Evolutionary conservation across 2,329 filamentous ascomycete genomes (phyloP).

Genomic region (Cordyceps javanica): DNA sequence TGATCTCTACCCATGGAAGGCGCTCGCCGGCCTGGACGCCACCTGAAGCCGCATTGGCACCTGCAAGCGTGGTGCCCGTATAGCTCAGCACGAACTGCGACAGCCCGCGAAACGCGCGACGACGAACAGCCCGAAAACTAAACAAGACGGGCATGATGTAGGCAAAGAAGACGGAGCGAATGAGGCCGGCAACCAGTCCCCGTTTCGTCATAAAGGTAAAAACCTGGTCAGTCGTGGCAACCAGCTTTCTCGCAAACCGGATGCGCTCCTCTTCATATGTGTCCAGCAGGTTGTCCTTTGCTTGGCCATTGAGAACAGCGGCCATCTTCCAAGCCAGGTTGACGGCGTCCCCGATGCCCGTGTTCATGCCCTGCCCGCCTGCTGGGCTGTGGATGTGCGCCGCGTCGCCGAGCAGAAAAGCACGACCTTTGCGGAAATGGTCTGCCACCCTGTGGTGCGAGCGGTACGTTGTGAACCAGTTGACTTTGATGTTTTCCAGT

Average conservation of each 20-base stretch:
- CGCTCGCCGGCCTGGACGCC: background rate
- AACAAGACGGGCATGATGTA: background rate
- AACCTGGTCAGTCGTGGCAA: background rate
- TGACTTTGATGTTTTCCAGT: background rate
- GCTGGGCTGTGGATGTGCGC: slow-evolving; percentile 30
- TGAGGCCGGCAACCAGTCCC: background rate
- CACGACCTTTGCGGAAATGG: slow-evolving; percentile 23
- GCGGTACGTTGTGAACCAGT: slow-evolving; percentile 11
- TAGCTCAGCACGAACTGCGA: slow-evolving; percentile 7
- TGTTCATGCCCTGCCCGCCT: slow-evolving; percentile 33
- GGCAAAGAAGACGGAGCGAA: background rate
- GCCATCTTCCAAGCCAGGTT: slow-evolving; percentile 31
- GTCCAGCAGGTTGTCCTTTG: slow-evolving; percentile 14
- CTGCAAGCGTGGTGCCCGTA: background rate
- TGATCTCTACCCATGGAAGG: slow-evolving; percentile 1
- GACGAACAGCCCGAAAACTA: background rate
- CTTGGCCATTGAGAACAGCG: slow-evolving; percentile 18
- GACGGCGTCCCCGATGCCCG: slow-evolving; percentile 28
- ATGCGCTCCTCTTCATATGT: slow-evolving; percentile 22
- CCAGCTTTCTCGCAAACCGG: background rate
- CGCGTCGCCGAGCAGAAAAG: slow-evolving; percentile 29
- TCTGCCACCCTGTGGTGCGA: slow-evolving; percentile 7
- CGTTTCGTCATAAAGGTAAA: background rate
- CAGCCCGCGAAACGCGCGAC: background rate
- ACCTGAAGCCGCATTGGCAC: background rate